Base-by-base conservation (phyloP, 148 eudicot species). In the Rhododendron kiyosumense region DNA sequence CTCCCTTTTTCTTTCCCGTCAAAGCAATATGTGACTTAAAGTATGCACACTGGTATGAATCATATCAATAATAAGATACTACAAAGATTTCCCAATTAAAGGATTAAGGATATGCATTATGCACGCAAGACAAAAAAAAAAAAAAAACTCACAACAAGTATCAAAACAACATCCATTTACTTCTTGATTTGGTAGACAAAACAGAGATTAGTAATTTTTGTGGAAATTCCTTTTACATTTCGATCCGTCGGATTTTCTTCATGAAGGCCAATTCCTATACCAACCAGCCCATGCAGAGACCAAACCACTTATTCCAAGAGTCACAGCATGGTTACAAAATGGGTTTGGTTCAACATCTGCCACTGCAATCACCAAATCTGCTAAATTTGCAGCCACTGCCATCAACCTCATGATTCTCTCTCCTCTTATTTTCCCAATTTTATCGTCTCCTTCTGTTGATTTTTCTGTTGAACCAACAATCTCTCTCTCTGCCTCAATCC, bases 201-300 rank as follows among this genome's bases (percentile, higher is more conserved):
- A 26, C 57, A 79, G 48, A 78, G 18, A 78, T 24, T 3, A 79
- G 26, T 26, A 5, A 9, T 14, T 1, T 79, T 48, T 79, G 12
- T 10, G 10, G 9, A 79, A 48, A 12, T 79, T 79, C 17, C 34
- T 18, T 24, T 43, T 74, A 22, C 45, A 74, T 38, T 4, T 18
- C 0, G 45, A 41, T 41, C 34, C 1, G 3, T 74, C 1, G 28
- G 43, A 8, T 18, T 18, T 82, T 46, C 45, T 79, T 87, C 85
- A 95, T 20, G 93, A 90, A 5, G 99, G 99, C 99, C 99, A 97
- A 84, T 95, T 97, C 78, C 99, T 95, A 81, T 97, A 97, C 99
- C 99, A 97, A 74, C 99, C 99, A 84, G 98, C 98, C 99, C 99
- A 97, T 65, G 99, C 98, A 91, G 98, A 95, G 49, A 97, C 99